Percentiles rank a stretch among this genome's conserved stretches.
Evolutionary conservation across 441 rosid genomes (phyloP).

Genomic region (Populus trichocarpa): DNA sequence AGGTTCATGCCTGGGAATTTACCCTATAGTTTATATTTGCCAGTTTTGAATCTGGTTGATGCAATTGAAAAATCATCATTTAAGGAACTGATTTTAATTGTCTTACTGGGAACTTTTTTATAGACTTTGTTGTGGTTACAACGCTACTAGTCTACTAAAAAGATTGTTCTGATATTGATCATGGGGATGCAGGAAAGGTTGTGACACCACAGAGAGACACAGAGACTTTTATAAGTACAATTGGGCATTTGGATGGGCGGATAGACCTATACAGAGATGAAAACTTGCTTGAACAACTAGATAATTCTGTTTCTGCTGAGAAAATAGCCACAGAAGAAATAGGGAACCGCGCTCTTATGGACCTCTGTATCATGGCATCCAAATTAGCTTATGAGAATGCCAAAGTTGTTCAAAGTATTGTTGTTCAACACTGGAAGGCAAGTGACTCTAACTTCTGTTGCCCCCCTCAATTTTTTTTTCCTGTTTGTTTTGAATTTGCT

Average conservation of each 20-base stretch:
- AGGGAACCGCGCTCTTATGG: conserved; percentile 53
- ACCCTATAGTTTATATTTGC: not conserved
- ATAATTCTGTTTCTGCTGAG: conserved; percentile 24
- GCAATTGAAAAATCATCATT: not conserved
- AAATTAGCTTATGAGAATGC: conserved; percentile 73
- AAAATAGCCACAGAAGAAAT: conserved; percentile 18
- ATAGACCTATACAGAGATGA: conserved; percentile 38
- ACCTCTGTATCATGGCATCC: conserved; percentile 73
- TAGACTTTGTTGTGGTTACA: not conserved
- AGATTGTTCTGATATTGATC: not conserved
- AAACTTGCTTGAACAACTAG: conserved; percentile 26
- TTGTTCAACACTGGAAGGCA: conserved; percentile 68
- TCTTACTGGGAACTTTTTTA: not conserved
- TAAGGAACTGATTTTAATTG: not conserved
- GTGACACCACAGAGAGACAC: conserved; percentile 60
- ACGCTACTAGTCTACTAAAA: not conserved
- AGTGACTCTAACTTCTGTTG: conserved; percentile 19
- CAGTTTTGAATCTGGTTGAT: not conserved
- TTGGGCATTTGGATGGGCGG: conserved; percentile 74
- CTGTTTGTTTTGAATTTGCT: not conserved
- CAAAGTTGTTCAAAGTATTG: conserved; percentile 57
- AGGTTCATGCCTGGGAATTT: not conserved
- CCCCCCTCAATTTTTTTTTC: not conserved
- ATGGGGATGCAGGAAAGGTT: conserved; percentile 45
- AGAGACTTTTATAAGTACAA: conserved; percentile 49